These are phyloP conservation scores for Carex littledalei DNA, from an alignment of 176 grass and related monocot genomes.

Conservation along the genomic window DNA sequence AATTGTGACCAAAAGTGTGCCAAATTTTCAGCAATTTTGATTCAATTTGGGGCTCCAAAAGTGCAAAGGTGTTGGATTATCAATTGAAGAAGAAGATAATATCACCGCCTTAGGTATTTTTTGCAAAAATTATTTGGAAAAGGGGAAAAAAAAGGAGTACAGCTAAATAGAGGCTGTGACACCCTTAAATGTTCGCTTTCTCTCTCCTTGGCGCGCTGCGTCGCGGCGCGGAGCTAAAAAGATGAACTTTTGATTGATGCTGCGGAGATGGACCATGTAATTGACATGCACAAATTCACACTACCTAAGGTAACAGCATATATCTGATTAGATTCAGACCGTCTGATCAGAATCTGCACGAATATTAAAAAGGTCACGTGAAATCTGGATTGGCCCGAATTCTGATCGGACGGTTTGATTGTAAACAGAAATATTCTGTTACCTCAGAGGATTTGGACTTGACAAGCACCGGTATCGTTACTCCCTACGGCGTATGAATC, in stretches of 20 bases:
- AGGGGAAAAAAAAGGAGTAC: constrained; percentile 1
- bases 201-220: constrained; percentile 10
- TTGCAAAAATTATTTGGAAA: background rate
- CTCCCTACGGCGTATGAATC: background rate
- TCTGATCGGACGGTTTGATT: no score
- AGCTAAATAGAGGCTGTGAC: constrained; percentile 15
- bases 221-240: background rate
- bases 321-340: no score
- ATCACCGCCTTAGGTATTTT: background rate
- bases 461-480: background rate
- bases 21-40: background rate
- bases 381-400: no score
- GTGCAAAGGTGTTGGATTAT: no score
- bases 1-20: constrained; percentile 3
- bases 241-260: background rate
- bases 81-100: background rate
- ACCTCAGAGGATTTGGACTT: no score
- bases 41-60: no score
- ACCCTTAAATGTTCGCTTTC: constrained; percentile 3
- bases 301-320: no score
- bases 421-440: no score
- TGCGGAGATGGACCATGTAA: background rate
- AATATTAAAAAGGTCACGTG: no score
- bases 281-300: background rate
- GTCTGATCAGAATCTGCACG: no score